Evolutionary conservation across 352 stramenopile species (phyloP), one percentile per base, ranked within the genome.

Genomic region (Pythium plurisporium): DNA sequence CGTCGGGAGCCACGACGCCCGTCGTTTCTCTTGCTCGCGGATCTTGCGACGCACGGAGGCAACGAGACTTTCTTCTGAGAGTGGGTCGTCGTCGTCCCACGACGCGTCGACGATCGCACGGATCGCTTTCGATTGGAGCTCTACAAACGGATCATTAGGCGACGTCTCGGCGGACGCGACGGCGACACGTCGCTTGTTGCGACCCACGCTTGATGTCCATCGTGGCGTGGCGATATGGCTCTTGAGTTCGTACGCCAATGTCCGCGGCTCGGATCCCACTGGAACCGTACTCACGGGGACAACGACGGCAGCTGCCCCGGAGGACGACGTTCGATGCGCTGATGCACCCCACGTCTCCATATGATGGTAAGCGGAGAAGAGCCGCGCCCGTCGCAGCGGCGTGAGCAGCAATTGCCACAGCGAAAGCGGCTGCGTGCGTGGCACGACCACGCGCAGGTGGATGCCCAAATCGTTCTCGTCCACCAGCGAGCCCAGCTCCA

Each of bases 371-470:
- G 74, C 34, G 4, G 64, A 55, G 47, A 71, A 71, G 14, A 82
- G 33, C 10, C 74, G 52, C 0, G 67, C 29, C 9, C 74, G 72
- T 20, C 72, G 74, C 10, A 79, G 59, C 10, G 74, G 72, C 5
- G 66, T 55, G 5, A 79, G 54, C 38, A 84, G 50, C 11, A 79
- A 58, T 0, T 65, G 67, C 74, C 74, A 84, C 9, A 84, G 50
- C 34, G 51, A 74, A 27, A 78, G 47, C 11, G 73, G 34, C 33
- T 68, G 38, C 26, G 63, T 50, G 4, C 64, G 55, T 17, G 59
- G 56, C 6, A 57, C 44, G 4, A 79, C 52, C 6, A 58, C 41
- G 6, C 59, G 67, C 9, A 81, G 19, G 14, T 65, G 47, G 19
- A 75, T 56, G 5, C 68, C 64, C 29, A 64, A 36, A 15, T 75